Conservation (phyloP, 225 moss, liverwort and hornwort genomes). For the Rhytidiadelphus loreus region DNA sequence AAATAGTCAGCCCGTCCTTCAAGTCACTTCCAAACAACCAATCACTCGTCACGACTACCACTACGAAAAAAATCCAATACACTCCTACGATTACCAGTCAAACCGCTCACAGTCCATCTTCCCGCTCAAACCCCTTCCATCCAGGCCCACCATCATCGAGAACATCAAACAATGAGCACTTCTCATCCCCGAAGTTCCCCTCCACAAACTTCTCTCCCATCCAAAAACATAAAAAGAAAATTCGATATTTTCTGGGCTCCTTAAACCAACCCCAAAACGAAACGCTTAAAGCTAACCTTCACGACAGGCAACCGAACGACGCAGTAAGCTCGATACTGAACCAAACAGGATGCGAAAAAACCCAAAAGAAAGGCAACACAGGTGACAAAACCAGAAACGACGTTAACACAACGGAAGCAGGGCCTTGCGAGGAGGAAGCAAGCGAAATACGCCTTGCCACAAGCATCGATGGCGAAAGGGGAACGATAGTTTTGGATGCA, state of each 20-base stretch:
- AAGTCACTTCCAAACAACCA: not conserved
- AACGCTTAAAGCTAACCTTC: not conserved
- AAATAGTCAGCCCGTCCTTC: not conserved
- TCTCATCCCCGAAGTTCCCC: not conserved
- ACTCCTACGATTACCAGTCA: not conserved
- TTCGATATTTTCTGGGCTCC: not conserved
- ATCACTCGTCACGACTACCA: not conserved
- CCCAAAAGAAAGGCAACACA: not conserved
- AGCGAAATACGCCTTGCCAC: not conserved
- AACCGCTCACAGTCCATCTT: not conserved
- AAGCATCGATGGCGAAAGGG: constrained; percentile 1
- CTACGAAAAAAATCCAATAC: not conserved
- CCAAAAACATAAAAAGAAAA: not conserved
- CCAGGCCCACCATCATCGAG: not conserved
- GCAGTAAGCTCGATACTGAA: not conserved
- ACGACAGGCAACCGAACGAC: not conserved
- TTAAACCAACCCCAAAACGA: not conserved
- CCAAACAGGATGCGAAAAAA: not conserved
- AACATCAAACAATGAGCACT: not conserved
- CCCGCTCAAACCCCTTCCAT: constrained; percentile 11
- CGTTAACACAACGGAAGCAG: not conserved
- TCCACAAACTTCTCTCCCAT: not conserved
- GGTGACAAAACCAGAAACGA: not conserved
- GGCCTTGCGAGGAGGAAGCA: not conserved
- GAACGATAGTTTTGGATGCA: constrained; percentile 8